A percentile compares a stretch with the other conserved stretches of the same genome.
Conservation (phyloP, 169 alveolate species). For the Blepharisma undulans region DNA sequence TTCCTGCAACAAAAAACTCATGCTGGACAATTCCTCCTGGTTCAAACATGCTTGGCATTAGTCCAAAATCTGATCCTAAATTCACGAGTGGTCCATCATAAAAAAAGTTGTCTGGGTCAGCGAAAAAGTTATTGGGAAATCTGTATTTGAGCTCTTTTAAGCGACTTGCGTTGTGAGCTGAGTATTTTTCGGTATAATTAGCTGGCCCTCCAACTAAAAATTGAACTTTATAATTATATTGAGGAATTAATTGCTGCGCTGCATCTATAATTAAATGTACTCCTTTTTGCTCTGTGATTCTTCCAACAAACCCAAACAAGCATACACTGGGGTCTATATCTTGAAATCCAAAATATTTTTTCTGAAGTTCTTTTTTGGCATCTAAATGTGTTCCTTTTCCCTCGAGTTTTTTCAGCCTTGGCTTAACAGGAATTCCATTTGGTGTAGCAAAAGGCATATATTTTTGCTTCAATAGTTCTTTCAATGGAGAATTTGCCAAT, state of each 20-base stretch:
- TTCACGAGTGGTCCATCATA: slow-evolving; percentile 89
- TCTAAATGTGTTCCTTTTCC: slow-evolving; percentile 79
- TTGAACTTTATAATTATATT: slow-evolving; percentile 77
- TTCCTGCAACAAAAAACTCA: slow-evolving; percentile 91
- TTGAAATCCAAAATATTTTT: slow-evolving; percentile 79
- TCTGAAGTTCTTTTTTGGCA: slow-evolving; percentile 83
- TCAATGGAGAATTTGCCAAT: slow-evolving; percentile 77
- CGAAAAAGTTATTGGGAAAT: slow-evolving; percentile 91
- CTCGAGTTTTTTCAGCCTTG: slow-evolving; percentile 62
- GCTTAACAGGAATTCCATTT: slow-evolving; percentile 87
- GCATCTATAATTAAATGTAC: slow-evolving; percentile 89
- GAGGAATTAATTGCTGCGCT: slow-evolving; percentile 84
- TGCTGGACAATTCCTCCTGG: slow-evolving; percentile 95
- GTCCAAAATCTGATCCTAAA: slow-evolving; percentile 89
- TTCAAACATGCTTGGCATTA: slow-evolving; percentile 92
- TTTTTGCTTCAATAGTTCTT: slow-evolving; percentile 66
- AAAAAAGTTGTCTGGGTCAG: slow-evolving; percentile 90
- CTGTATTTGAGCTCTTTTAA: slow-evolving; percentile 63
- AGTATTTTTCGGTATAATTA: slow-evolving; percentile 83
- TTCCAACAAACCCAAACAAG: slow-evolving; percentile 89
- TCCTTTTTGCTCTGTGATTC: slow-evolving; percentile 91
- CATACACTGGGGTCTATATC: slow-evolving; percentile 80
- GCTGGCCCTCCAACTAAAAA: slow-evolving; percentile 92
- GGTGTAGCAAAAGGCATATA: slow-evolving; percentile 90
- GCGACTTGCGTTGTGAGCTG: slow-evolving; percentile 80